These are phyloP conservation scores for Ogataea trehalophila DNA, from an alignment of 805 yeast species.

Conservation along the genomic window DNA sequence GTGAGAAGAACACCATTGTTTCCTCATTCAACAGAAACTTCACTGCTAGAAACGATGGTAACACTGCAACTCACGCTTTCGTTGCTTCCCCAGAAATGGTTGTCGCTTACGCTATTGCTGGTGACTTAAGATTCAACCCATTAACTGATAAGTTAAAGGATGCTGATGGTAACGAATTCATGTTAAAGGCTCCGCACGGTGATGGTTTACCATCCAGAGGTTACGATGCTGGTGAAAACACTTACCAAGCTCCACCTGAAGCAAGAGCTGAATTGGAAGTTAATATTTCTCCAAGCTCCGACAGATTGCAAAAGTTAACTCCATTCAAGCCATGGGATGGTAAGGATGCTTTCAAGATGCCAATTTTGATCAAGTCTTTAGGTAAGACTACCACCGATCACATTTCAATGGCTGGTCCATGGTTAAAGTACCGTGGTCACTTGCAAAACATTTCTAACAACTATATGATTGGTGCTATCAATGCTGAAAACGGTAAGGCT, in stretches of 20 bases:
- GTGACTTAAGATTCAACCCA: constrained; percentile 90
- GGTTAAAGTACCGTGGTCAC: constrained; percentile 99
- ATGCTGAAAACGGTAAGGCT: constrained; percentile 93
- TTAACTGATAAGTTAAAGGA: constrained; percentile 75
- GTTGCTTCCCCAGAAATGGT: constrained; percentile 98
- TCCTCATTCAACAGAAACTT: constrained; percentile 97
- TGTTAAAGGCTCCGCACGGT: constrained; percentile 75
- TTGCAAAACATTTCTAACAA: constrained; percentile 97
- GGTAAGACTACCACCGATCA: constrained; percentile 99
- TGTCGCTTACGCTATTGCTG: constrained; percentile 94
- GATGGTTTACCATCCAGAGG: constrained; percentile 79
- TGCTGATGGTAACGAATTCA: constrained; percentile 67
- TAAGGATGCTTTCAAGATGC: constrained; percentile 82
- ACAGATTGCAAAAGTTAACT: constrained; percentile 90
- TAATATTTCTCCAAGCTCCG: constrained; percentile 80
- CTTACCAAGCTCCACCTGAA: constrained; percentile 95
- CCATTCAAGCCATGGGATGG: constrained; percentile 98
- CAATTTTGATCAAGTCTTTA: constrained; percentile 90
- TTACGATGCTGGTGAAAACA: constrained; percentile 60
- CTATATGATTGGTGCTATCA: constrained; percentile 99
- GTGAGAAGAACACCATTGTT: constrained; percentile 81
- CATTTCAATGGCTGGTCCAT: constrained; percentile 99
- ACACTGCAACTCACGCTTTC: constrained; percentile 95
- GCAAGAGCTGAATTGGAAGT: constrained; percentile 76
- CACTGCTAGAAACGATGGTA: constrained; percentile 97